Evolutionary conservation across 257 asterid species (phyloP), one percentile per base, ranked within the genome.

Genomic region (Solanum lycopersicoides): DNA sequence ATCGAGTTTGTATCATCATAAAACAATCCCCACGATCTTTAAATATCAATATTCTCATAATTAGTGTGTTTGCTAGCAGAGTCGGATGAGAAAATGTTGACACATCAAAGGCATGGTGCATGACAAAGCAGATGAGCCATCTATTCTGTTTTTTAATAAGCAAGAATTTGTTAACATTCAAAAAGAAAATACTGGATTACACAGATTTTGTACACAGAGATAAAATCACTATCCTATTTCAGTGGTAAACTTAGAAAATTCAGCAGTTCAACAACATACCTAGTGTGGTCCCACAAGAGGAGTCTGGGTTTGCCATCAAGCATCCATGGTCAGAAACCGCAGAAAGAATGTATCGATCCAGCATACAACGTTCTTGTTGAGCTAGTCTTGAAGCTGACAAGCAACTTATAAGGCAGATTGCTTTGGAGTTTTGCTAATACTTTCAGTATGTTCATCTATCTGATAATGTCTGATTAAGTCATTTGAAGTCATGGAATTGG

Each of bases 361-460:
- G 68, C 32, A 30, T 50, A 80, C 66, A 80, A 5, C 59, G 16
- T 47, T 32, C 69, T 80, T 47, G 85, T 80, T 88, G 86, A 83
- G 75, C 77, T 82, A 84, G 86, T 86, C 87, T 83, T 86, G 90
- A 87, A 91, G 90, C 88, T 84, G 88, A 86, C 92, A 91, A 84
- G 93, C 93, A 89, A 90, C 93, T 89, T 88, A 94, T 53, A 86
- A 25, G 21, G 91, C 87, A 89, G 85, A 91, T 86, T 86, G 89
- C 89, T 79, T 86, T 41, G 89, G 83, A 73, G 56, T 79, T 86
- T 87, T 88, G 45, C 80, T 74, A 82, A 65, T 66, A 60, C 45
- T 86, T 60, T 68, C 92, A 82, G 91, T 80, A 83, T 87, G 88
- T 76, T 80, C 90, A 82, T 60, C 84, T 21, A 79, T 87, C 84